Evolutionary conservation across 2,329 filamentous ascomycete species (phyloP).

Genomic region (Cladosporium phlei): DNA sequence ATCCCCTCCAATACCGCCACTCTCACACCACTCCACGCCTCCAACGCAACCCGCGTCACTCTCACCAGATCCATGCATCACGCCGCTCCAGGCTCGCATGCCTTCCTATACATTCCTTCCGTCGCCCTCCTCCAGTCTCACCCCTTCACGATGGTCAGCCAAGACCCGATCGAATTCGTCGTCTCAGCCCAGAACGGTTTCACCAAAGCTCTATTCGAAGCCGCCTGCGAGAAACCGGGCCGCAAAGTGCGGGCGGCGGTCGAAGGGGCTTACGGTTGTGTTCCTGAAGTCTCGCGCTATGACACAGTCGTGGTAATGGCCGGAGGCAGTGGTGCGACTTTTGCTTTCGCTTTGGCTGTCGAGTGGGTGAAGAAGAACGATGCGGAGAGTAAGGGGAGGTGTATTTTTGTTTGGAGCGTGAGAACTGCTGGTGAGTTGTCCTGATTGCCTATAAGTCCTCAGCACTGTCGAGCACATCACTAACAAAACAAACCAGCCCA

Average conservation of each 20-base stretch:
- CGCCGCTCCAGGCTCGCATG: conserved; percentile 19
- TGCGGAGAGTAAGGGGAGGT: conserved; percentile 42
- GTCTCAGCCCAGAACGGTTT: conserved; percentile 22
- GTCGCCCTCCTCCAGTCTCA: conserved; percentile 19
- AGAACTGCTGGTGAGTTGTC: conserved; percentile 13
- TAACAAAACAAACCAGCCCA: conserved; percentile 4
- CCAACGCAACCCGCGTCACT: conserved; percentile 19
- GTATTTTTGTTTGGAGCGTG: conserved; percentile 39
- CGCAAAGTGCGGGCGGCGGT: conserved; percentile 17
- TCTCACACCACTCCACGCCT: conserved; percentile 18
- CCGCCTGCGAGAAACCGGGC: conserved; percentile 17
- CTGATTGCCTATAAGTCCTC: too few relatives aligned
- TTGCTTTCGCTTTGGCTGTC: conserved; percentile 53
- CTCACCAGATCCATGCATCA: conserved; percentile 15
- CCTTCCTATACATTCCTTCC: conserved; percentile 23
- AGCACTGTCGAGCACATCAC: background rate
- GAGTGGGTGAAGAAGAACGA: conserved; percentile 34
- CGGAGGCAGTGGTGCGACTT: conserved; percentile 57
- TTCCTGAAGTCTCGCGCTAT: conserved; percentile 47
- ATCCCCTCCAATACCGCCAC: conserved; percentile 17
- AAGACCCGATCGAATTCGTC: conserved; percentile 19
- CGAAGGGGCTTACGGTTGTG: conserved; percentile 28
- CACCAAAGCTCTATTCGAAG: conserved; percentile 18
- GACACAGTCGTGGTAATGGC: conserved; percentile 56
- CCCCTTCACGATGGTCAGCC: conserved; percentile 23